Conservation (phyloP, 805 yeast species). For the Yamadazyma olivae region DNA sequence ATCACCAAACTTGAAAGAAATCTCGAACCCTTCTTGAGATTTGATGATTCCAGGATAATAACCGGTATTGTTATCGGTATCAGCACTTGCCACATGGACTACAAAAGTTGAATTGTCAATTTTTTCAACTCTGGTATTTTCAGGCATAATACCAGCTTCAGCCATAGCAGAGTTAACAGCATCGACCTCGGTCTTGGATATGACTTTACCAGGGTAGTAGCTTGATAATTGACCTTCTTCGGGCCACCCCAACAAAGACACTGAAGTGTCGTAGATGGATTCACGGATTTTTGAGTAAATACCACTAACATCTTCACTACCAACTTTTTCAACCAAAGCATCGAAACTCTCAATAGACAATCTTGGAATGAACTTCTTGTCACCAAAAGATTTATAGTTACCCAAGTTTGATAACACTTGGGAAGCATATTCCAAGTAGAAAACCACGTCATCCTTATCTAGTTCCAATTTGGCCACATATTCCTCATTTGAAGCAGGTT, state of each 20-base stretch:
- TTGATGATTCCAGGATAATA: slow-evolving; percentile 50
- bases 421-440: slow-evolving; percentile 69
- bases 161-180: slow-evolving; percentile 67
- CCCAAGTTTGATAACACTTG: slow-evolving; percentile 75
- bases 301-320: slow-evolving; percentile 27
- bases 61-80: slow-evolving; percentile 42
- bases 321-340: slow-evolving; percentile 38
- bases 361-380: slow-evolving; percentile 77
- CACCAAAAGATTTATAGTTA: slow-evolving; percentile 85
- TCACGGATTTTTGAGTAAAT: slow-evolving; percentile 43
- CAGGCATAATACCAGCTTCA: slow-evolving; percentile 63
- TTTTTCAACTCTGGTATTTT: slow-evolving; percentile 75
- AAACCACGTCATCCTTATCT: slow-evolving; percentile 21
- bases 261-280: slow-evolving; percentile 51
- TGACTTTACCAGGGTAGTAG: slow-evolving; percentile 55
- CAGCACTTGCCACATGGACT: slow-evolving; percentile 69
- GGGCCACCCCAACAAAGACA: slow-evolving; percentile 68
- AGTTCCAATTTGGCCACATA: slow-evolving; percentile 33
- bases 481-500: slow-evolving; percentile 37
- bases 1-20: slow-evolving; percentile 72
- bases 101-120: slow-evolving; percentile 43
- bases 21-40: slow-evolving; percentile 28
- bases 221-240: slow-evolving; percentile 71
- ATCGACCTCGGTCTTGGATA: slow-evolving; percentile 60
- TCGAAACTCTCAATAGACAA: slow-evolving; percentile 48